phyloP scores from a whole-genome alignment of 768 basidiomycete genomes.

The Crepidotus variabilis region DNA sequence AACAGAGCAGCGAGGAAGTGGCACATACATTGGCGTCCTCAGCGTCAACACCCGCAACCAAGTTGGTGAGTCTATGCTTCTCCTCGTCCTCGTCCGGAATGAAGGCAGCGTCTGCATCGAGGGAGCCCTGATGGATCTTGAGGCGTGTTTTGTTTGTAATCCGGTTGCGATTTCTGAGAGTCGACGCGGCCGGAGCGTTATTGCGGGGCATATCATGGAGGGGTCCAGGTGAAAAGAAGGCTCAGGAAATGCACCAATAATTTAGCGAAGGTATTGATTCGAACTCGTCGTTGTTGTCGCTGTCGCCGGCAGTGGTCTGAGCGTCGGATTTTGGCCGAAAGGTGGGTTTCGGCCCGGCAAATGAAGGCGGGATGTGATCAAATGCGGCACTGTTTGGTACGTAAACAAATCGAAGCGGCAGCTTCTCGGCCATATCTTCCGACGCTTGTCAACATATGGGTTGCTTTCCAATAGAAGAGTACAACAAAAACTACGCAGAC shows the following conservation, averaged over 20 bases:
- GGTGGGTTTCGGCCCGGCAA: constrained; percentile 53
- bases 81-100: constrained; percentile 87
- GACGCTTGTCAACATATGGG: neutral
- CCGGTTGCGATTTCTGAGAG: constrained; percentile 83
- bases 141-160: constrained; percentile 92
- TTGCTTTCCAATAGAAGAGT: neutral
- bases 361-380: constrained; percentile 31
- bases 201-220: constrained; percentile 89
- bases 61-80: constrained; percentile 69
- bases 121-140: constrained; percentile 75
- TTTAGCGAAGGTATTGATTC: constrained; percentile 28
- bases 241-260: constrained; percentile 31
- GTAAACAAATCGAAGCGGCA: constrained; percentile 26
- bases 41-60: constrained; percentile 84
- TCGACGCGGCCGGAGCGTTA: constrained; percentile 70
- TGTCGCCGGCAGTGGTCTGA: constrained; percentile 51
- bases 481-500: neutral
- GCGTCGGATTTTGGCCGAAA: constrained; percentile 65
- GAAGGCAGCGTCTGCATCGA: constrained; percentile 76
- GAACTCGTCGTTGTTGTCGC: constrained; percentile 43
- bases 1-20: constrained; percentile 24
- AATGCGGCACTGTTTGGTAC: constrained; percentile 32
- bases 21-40: constrained; percentile 90
- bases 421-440: neutral
- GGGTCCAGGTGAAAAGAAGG: constrained; percentile 30